These are phyloP conservation scores for Nitzschia palea DNA, from an alignment of 108 stramenopile genomes.

Conservation along the genomic window DNA sequence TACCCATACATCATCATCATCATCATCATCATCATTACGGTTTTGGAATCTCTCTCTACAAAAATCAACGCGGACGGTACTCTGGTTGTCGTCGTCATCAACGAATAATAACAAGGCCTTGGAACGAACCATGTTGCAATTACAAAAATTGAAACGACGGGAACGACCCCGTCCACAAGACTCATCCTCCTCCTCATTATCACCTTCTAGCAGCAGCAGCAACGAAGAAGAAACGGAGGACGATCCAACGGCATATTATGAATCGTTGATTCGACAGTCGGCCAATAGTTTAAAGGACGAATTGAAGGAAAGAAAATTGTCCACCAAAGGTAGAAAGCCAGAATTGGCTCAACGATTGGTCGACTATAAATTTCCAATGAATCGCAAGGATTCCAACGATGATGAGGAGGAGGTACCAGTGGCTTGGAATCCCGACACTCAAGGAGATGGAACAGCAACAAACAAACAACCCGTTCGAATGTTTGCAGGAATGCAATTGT, in stretches of 20 bases:
- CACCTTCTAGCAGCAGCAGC: too few relatives aligned
- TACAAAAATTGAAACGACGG: conserved; percentile 23
- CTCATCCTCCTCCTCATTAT: too few relatives aligned
- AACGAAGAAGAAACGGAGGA: not conserved
- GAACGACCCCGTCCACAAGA: not conserved
- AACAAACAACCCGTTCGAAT: conserved; percentile 1
- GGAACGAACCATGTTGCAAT: conserved; percentile 36
- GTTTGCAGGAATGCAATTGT: conserved; percentile 71
- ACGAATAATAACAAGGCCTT: conserved; percentile 29
- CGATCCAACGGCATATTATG: conserved; percentile 13
- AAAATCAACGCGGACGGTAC: too few relatives aligned
- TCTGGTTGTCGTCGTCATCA: not conserved
- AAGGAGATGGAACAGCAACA: conserved; percentile 16
- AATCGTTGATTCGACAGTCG: conserved; percentile 48
- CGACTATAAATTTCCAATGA: conserved; percentile 40
- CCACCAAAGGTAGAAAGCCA: conserved; percentile 72
- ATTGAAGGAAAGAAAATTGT: conserved; percentile 48
- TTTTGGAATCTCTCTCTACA: not conserved
- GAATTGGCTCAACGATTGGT: conserved; percentile 76
- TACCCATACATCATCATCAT: too few relatives aligned
- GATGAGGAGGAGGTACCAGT: conserved; percentile 5
- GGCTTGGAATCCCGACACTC: conserved; percentile 3
- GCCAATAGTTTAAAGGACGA: conserved; percentile 73
- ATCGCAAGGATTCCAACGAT: too few relatives aligned
- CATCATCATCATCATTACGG: not conserved